Percentiles rank a stretch among this genome's conserved stretches.
phyloP scores from a whole-genome alignment of 2,329 filamentous ascomycete species.

The Aspergillus sojae region DNA sequence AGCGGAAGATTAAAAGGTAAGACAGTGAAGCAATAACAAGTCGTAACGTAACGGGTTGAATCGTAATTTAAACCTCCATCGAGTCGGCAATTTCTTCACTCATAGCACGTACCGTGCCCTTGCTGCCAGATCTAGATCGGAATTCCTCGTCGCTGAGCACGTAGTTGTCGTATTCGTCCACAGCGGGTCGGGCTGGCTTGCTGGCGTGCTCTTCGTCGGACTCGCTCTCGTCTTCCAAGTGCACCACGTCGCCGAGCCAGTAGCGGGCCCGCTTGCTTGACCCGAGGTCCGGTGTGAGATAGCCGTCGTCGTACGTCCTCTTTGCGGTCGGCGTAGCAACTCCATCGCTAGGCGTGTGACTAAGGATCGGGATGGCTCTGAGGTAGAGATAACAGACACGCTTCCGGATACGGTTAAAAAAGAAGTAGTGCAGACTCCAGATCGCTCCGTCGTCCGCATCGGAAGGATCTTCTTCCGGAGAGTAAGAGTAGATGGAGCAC shows the following conservation, averaged over 20 bases:
- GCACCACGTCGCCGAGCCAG: conserved; percentile 75
- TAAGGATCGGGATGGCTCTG: conserved; percentile 73
- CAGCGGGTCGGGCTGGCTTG: conserved; percentile 28
- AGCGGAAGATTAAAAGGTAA: conserved; percentile 14
- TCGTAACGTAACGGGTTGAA: conserved; percentile 5
- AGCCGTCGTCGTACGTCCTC: conserved; percentile 51
- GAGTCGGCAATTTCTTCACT: conserved; percentile 57
- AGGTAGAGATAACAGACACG: conserved; percentile 93
- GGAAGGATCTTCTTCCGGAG: conserved; percentile 86
- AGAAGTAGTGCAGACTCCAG: conserved; percentile 96
- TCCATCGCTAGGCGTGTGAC: conserved; percentile 65
- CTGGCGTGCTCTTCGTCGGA: conserved; percentile 39
- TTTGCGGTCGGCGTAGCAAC: conserved; percentile 47
- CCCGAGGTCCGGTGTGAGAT: conserved; percentile 55
- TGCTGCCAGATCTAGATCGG: conserved; percentile 41
- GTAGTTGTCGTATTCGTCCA: conserved; percentile 47
- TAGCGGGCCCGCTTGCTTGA: conserved; percentile 81
- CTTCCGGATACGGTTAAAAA: conserved; percentile 92
- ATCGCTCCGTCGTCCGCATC: conserved; percentile 92
- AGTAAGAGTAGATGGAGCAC: conserved; percentile 87
- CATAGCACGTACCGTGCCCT: conserved; percentile 53
- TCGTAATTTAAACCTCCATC: conserved; percentile 52
- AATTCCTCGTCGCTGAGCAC: conserved; percentile 49
- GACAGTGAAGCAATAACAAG: conserved; percentile 14
- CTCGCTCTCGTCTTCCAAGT: conserved; percentile 46